Percentiles rank a stretch among this genome's conserved stretches.
phyloP scores from a whole-genome alignment of 2,329 filamentous ascomycete species.

The Hymenoscyphus fructigenus region DNA sequence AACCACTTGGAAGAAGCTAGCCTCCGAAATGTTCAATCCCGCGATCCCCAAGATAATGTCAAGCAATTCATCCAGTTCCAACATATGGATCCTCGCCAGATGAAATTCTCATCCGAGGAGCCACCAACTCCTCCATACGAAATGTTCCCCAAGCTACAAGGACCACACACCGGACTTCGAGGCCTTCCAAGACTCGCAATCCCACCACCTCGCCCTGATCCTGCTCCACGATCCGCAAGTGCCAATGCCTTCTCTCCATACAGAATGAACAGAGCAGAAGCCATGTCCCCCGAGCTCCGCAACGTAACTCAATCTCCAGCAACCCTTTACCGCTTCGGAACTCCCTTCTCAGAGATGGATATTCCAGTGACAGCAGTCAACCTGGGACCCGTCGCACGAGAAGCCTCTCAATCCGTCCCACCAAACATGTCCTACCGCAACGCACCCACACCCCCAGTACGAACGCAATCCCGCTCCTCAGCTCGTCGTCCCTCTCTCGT shows the following conservation, averaged over 20 bases:
- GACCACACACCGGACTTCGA: conserved; percentile 55
- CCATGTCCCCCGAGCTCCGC: conserved; percentile 55
- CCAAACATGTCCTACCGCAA: conserved; percentile 84
- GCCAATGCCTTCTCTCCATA: conserved; percentile 47
- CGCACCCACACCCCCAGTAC: conserved; percentile 31
- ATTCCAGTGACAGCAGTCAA: conserved; percentile 75
- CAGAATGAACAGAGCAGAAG: conserved; percentile 51
- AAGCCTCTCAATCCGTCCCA: conserved; percentile 85
- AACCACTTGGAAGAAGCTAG: conserved; percentile 71
- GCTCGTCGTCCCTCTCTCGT: conserved; percentile 66
- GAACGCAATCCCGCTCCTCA: conserved; percentile 47
- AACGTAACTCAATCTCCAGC: conserved; percentile 51
- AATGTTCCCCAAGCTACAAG: conserved; percentile 48
- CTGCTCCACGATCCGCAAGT: conserved; percentile 34
- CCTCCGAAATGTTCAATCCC: conserved; percentile 65
- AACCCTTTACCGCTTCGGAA: conserved; percentile 72
- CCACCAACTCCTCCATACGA: conserved; percentile 70
- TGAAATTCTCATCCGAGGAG: conserved; percentile 50
- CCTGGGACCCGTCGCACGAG: conserved; percentile 70
- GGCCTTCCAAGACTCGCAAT: conserved; percentile 63
- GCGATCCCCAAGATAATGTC: conserved; percentile 90
- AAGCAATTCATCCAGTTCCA: conserved; percentile 89
- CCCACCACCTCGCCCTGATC: conserved; percentile 40
- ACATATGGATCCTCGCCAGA: conserved; percentile 51
- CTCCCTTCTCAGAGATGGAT: conserved; percentile 88